Evolutionary conservation across 140 eudicot genomes (phyloP).

Genomic region (Ambrosia hybrid): DNA sequence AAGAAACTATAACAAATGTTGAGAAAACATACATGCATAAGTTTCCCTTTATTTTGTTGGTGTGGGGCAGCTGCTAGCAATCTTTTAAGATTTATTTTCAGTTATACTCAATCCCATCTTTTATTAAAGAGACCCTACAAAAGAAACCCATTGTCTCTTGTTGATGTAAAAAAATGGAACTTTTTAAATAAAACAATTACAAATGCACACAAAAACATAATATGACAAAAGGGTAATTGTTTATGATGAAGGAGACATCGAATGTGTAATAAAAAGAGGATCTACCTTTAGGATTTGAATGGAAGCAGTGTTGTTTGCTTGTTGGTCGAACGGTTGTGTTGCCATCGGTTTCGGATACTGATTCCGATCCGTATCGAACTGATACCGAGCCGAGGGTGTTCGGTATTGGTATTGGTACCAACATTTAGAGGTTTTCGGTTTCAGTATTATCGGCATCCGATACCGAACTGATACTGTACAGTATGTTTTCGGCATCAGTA

Average conservation of each 20-base stretch:
- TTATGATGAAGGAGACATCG: conserved; percentile 2
- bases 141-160: not conserved
- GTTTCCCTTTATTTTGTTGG: conserved; percentile 72
- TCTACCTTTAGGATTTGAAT: conserved; percentile 10
- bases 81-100: conserved; percentile 70
- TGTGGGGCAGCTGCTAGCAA: conserved; percentile 84
- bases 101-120: conserved; percentile 52
- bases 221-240: not conserved
- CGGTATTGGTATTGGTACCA: too few species aligned
- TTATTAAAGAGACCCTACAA: not conserved
- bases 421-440: too few species aligned
- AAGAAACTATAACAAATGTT: not conserved
- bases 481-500: too few species aligned
- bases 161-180: not conserved
- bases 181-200: too few species aligned
- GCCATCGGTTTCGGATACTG: conserved; percentile 19
- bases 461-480: too few species aligned
- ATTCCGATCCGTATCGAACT: too few species aligned
- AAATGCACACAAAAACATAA: not conserved
- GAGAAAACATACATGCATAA: conserved; percentile 59
- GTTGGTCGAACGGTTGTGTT: not conserved
- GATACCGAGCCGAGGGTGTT: too few species aligned
- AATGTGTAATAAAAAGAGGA: not conserved
- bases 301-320: conserved; percentile 16
- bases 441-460: too few species aligned